A percentile compares a stretch with the other conserved stretches of the same genome.
These are phyloP conservation scores for Starmerella powellii DNA, from an alignment of 805 yeast species.

Conservation along the genomic window DNA sequence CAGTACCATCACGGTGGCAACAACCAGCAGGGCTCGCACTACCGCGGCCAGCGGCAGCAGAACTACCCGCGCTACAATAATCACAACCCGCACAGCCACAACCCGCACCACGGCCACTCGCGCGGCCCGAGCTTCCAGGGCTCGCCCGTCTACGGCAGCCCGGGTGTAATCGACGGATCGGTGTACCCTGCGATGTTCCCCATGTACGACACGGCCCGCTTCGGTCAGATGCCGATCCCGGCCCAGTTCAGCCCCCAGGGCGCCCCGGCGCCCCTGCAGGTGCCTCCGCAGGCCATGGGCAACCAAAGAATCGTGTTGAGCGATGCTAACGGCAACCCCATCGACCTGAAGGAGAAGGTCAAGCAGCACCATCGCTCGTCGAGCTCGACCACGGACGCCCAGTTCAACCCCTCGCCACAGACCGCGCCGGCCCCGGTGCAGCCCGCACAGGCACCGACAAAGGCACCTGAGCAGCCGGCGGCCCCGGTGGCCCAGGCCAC, in stretches of 20 bases:
- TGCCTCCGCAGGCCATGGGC: background rate
- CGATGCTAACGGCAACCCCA: slow-evolving; percentile 13
- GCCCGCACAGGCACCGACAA: slow-evolving; percentile 1
- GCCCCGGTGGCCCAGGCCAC: no score
- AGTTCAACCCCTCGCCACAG: background rate
- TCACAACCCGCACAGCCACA: background rate
- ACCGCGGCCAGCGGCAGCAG: background rate
- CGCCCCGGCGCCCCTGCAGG: slow-evolving; percentile 1
- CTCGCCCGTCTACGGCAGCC: background rate
- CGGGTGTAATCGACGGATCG: background rate
- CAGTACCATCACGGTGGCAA: background rate
- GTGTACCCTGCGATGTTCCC: slow-evolving; percentile 1
- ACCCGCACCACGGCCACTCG: slow-evolving; percentile 6
- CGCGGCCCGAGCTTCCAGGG: slow-evolving; percentile 7
- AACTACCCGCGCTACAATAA: slow-evolving; percentile 1
- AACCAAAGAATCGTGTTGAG: slow-evolving; percentile 9
- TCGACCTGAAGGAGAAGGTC: slow-evolving; percentile 6
- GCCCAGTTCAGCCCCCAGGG: background rate
- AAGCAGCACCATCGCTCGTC: background rate
- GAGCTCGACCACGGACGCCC: no score
- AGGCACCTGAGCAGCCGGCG: slow-evolving; percentile 1
- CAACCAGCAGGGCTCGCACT: background rate
- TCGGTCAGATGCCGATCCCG: background rate
- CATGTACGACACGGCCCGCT: background rate
- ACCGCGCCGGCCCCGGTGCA: slow-evolving; percentile 2